Evolutionary conservation across 352 stramenopile genomes (phyloP).

Genomic region (Phytophthora brassicae): DNA sequence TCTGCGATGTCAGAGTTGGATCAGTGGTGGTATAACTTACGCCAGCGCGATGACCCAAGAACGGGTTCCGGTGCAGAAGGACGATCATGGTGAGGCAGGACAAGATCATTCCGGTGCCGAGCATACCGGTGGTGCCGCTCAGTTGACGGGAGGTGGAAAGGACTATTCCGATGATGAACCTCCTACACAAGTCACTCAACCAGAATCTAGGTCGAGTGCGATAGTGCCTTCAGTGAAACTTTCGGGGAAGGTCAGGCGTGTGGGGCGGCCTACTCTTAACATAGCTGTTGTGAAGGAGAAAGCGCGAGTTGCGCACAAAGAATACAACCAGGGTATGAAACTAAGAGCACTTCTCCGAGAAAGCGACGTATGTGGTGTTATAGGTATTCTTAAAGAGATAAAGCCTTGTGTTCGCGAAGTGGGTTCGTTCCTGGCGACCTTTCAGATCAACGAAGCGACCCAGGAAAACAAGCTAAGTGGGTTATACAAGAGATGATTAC

Average conservation of each 20-base stretch:
- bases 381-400: background rate
- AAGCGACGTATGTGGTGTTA: background rate
- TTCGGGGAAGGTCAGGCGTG: background rate
- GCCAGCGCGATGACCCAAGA: background rate
- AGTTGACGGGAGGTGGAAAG: no score
- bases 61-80: no score
- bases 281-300: background rate
- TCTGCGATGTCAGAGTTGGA: constrained; percentile 5
- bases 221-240: background rate
- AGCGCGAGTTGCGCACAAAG: background rate
- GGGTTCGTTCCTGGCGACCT: background rate
- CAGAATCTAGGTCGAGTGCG: background rate
- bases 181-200: background rate
- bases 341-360: constrained; percentile 5
- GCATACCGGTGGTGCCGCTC: no score
- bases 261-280: background rate
- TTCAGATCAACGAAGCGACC: background rate
- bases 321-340: constrained; percentile 7
- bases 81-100: no score
- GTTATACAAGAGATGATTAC: background rate
- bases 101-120: no score
- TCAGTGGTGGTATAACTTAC: constrained; percentile 14
- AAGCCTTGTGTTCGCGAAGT: background rate
- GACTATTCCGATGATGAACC: no score
- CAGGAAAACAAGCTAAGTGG: background rate